phyloP scores from a whole-genome alignment of 73 alveolate genomes.

The Paramecium sonneborni region DNA sequence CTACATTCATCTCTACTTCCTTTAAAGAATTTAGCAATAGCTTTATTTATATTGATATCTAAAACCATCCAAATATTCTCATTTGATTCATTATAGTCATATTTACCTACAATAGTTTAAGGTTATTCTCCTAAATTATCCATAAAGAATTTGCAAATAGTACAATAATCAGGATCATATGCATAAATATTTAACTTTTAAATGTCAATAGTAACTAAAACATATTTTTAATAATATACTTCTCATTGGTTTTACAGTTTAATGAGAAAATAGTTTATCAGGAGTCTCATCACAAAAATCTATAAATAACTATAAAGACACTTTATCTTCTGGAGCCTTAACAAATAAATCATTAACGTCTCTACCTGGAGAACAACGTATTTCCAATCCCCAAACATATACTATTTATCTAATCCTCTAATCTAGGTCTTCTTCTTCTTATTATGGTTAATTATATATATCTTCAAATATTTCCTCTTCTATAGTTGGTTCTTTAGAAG shows the following conservation, averaged over 20 bases:
- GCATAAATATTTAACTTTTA: constrained; percentile 39
- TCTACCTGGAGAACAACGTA: background rate
- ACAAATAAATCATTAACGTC: background rate
- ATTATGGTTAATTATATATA: background rate
- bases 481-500: background rate
- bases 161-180: constrained; percentile 62
- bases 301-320: background rate
- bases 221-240: background rate
- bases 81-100: background rate
- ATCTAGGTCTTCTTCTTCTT: background rate
- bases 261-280: background rate
- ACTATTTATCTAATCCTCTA: background rate
- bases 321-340: constrained; percentile 42
- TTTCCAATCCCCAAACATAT: constrained; percentile 37
- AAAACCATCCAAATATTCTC: constrained; percentile 60
- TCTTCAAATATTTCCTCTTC: background rate
- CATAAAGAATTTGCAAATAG: constrained; percentile 56
- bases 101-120: constrained; percentile 29
- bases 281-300: constrained; percentile 17
- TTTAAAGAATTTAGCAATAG: constrained; percentile 39
- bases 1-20: constrained; percentile 47
- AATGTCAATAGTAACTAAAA: background rate
- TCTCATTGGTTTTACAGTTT: background rate
- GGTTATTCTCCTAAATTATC: constrained; percentile 66
- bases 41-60: constrained; percentile 1